phyloP scores from a whole-genome alignment of 2,329 filamentous ascomycete genomes.

The Fusarium sublunatum region DNA sequence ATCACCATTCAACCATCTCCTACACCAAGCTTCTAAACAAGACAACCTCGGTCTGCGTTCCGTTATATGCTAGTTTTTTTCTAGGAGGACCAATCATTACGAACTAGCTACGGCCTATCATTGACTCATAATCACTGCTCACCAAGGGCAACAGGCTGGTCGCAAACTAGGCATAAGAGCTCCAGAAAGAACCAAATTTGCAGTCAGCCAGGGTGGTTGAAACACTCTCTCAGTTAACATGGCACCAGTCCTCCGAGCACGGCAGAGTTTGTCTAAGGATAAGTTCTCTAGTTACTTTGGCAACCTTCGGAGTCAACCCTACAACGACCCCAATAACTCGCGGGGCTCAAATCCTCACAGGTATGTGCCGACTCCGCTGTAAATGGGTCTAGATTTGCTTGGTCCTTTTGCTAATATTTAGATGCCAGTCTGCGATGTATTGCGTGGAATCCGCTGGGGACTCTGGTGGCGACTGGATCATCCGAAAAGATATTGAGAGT shows the following conservation, averaged over 20 bases:
- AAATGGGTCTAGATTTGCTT: conserved; percentile 4
- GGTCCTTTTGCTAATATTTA: conserved; percentile 22
- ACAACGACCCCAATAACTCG: conserved; percentile 69
- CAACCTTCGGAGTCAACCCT: conserved; percentile 75
- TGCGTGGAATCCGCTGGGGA: conserved; percentile 89
- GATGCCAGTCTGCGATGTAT: conserved; percentile 75
- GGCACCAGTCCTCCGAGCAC: conserved; percentile 57
- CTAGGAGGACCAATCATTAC: neutral
- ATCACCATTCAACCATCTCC: conserved; percentile 22
- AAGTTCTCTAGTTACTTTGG: conserved; percentile 75
- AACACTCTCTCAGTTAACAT: conserved; percentile 44
- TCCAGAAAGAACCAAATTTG: neutral
- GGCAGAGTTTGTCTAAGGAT: conserved; percentile 74
- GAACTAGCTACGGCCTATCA: neutral
- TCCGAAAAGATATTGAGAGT: conserved; percentile 77
- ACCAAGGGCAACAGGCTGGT: neutral
- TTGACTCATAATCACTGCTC: neutral
- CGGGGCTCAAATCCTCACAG: conserved; percentile 66
- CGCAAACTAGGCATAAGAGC: conserved; percentile 4
- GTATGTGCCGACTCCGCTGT: conserved; percentile 56
- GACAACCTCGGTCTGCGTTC: neutral
- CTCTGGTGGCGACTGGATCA: conserved; percentile 84
- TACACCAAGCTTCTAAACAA: conserved; percentile 4
- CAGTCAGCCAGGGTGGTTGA: neutral
- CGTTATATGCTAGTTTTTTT: neutral